phyloP scores from a whole-genome alignment of 768 basidiomycete species.

The Podaxis sp. region DNA sequence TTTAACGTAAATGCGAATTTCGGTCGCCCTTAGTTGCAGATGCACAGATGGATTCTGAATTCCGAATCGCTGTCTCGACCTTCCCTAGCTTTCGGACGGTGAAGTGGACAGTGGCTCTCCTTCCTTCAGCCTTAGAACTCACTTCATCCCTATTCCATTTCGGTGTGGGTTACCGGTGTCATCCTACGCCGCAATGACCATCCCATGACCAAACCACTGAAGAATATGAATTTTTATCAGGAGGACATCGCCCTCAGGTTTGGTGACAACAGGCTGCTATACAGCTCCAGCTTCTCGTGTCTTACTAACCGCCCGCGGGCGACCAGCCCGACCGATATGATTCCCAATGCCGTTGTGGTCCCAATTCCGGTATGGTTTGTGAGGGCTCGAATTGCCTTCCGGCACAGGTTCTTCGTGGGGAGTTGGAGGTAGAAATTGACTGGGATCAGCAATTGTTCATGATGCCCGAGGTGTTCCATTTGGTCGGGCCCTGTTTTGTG shows the following conservation, averaged over 20 bases:
- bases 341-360: background rate
- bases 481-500: background rate
- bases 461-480: background rate
- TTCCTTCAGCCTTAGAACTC: background rate
- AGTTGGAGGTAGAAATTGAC: background rate
- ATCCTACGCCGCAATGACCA: conserved; percentile 1
- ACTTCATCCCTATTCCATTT: background rate
- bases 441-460: background rate
- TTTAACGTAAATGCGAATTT: background rate
- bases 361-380: background rate
- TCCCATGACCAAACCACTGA: background rate
- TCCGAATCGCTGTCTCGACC: background rate
- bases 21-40: background rate
- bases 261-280: background rate
- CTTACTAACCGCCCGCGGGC: background rate
- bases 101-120: too few species aligned
- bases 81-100: background rate
- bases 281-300: background rate
- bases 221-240: conserved; percentile 1
- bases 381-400: background rate
- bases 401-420: background rate
- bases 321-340: background rate
- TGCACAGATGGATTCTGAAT: background rate
- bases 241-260: background rate
- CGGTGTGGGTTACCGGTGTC: background rate